Conservation (phyloP, 2,329 filamentous ascomycete genomes). For the Aspergillus alliaceus region DNA sequence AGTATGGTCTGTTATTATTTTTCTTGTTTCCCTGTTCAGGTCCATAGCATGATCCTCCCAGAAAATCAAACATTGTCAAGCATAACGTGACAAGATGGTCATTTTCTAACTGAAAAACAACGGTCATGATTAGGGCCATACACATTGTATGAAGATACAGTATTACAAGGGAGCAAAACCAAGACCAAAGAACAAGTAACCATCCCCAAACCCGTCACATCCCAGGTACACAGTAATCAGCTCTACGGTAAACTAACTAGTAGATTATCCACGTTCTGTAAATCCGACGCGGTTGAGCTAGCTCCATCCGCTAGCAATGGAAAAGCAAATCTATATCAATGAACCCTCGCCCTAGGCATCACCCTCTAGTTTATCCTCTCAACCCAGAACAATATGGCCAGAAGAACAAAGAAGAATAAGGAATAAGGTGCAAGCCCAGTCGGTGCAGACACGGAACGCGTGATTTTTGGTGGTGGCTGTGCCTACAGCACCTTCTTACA, state of each 20-base stretch:
- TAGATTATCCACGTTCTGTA: not conserved
- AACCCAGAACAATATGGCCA: not conserved
- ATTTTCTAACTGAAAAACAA: not conserved
- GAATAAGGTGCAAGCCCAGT: not conserved
- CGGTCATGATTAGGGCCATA: not conserved
- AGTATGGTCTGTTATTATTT: not conserved
- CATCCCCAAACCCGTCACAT: not conserved
- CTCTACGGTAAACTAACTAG: not conserved
- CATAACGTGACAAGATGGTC: not conserved
- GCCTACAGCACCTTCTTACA: not conserved
- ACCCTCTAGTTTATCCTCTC: not conserved
- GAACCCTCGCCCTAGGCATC: no score
- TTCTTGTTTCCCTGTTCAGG: not conserved
- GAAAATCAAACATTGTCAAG: not conserved
- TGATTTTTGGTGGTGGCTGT: conserved; percentile 1
- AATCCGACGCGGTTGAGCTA: not conserved
- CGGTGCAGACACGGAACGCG: not conserved
- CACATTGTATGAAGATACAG: conserved; percentile 1
- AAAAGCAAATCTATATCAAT: not conserved
- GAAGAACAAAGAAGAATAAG: not conserved
- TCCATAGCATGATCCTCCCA: not conserved
- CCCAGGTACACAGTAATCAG: not conserved
- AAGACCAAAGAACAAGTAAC: not conserved
- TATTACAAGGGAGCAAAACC: not conserved
- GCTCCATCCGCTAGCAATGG: not conserved